Evolutionary conservation across 2,329 filamentous ascomycete species (phyloP).

Genomic region (Beauveria sp.): DNA sequence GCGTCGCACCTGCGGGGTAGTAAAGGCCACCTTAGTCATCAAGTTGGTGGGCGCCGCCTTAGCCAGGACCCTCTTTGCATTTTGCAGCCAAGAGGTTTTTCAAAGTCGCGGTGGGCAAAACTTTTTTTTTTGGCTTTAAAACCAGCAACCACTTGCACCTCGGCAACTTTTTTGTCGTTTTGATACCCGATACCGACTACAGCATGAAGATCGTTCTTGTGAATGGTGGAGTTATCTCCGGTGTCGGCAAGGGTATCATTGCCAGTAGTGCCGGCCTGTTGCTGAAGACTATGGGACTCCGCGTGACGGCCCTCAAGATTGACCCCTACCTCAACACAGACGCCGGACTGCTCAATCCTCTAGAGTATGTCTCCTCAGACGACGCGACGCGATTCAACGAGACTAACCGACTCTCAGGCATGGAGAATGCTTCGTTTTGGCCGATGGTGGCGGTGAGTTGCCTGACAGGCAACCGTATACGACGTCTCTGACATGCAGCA

Average conservation of each 20-base stretch:
- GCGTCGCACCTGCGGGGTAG: too few relatives aligned
- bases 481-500: conserved; percentile 6
- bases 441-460: conserved; percentile 55
- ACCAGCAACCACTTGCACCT: too few relatives aligned
- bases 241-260: conserved; percentile 49
- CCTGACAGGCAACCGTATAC: conserved; percentile 24
- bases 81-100: too few relatives aligned
- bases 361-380: conserved; percentile 31
- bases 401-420: conserved; percentile 42
- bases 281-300: conserved; percentile 21
- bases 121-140: neutral
- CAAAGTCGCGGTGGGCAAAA: neutral
- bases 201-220: conserved; percentile 24
- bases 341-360: conserved; percentile 20
- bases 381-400: too few relatives aligned
- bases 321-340: conserved; percentile 42
- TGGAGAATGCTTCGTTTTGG: conserved; percentile 82
- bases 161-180: neutral
- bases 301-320: conserved; percentile 35
- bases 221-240: conserved; percentile 44
- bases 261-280: conserved; percentile 48
- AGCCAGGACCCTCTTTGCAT: too few relatives aligned
- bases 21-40: too few relatives aligned
- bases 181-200: neutral
- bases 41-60: too few relatives aligned